Conservation (phyloP, 306 rosid genomes). For the Cucurbita pepo region DNA sequence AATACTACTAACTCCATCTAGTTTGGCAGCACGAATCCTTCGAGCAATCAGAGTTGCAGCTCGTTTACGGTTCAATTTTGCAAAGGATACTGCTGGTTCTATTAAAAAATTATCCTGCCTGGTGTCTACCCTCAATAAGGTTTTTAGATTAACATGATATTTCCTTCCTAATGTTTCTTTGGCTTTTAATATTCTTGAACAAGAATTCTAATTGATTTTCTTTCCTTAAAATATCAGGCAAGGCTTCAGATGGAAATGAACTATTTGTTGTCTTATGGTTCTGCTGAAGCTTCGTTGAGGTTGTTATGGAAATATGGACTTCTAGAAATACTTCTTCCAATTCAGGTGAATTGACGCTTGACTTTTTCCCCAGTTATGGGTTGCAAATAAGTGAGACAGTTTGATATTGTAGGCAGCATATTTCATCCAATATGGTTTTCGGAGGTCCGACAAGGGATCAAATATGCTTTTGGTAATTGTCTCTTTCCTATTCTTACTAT, state of each 20-base stretch:
- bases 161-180: conserved; percentile 8
- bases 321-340: conserved; percentile 63
- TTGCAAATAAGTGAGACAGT: not conserved
- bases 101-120: conserved; percentile 35
- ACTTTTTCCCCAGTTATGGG: not conserved
- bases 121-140: conserved; percentile 64
- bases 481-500: not conserved
- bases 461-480: conserved; percentile 82
- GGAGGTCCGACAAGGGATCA: conserved; percentile 62
- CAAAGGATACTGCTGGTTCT: conserved; percentile 61
- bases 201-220: conserved; percentile 6
- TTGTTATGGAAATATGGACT: conserved; percentile 75
- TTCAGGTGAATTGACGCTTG: conserved; percentile 32
- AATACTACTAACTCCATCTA: conserved; percentile 4
- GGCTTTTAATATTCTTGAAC: not conserved
- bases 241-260: conserved; percentile 78
- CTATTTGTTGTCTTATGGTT: conserved; percentile 84
- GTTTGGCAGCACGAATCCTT: conserved; percentile 65
- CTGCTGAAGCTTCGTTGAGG: conserved; percentile 75
- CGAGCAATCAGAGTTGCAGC: conserved; percentile 84
- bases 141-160: conserved; percentile 12
- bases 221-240: conserved; percentile 32
- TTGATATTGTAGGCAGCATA: conserved; percentile 63
- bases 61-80: conserved; percentile 63
- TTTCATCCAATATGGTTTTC: conserved; percentile 50